Conservation (phyloP, 2,329 filamentous ascomycete genomes). For the Mycogone perniciosa region DNA sequence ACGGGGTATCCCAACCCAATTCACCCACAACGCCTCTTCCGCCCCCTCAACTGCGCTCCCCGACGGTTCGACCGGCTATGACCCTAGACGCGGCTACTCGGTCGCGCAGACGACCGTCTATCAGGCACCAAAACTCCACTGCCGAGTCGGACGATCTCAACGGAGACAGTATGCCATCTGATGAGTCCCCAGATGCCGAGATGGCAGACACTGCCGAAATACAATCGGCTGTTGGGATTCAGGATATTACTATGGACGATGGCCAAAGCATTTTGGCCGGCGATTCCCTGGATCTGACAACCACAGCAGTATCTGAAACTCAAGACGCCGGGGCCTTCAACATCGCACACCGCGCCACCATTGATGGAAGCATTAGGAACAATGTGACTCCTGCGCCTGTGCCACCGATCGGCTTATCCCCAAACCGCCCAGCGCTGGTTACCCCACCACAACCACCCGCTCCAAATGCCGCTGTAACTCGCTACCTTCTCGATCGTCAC, state of each 20-base stretch:
- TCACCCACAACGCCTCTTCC: constrained; percentile 82
- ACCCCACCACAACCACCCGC: constrained; percentile 70
- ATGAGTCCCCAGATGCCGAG: constrained; percentile 68
- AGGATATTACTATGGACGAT: constrained; percentile 75
- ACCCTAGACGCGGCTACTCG: constrained; percentile 47
- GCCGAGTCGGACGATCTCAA: constrained; percentile 82
- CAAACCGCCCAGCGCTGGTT: constrained; percentile 61
- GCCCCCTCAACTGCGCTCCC: constrained; percentile 52
- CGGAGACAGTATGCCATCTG: constrained; percentile 74
- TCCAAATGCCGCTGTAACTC: constrained; percentile 64
- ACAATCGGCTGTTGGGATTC: constrained; percentile 75
- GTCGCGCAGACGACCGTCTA: constrained; percentile 68
- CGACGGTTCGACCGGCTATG: constrained; percentile 48
- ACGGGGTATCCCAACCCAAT: constrained; percentile 79
- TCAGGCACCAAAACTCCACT: constrained; percentile 87
- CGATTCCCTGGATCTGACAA: constrained; percentile 65
- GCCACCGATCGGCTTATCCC: constrained; percentile 65
- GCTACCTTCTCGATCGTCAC: constrained; percentile 71
- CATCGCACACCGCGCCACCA: constrained; percentile 77
- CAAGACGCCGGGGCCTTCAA: constrained; percentile 89
- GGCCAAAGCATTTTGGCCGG: constrained; percentile 72
- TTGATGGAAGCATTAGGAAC: constrained; percentile 80
- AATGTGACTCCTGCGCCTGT: constrained; percentile 60
- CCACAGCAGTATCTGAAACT: constrained; percentile 74
- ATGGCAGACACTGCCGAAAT: constrained; percentile 77